A percentile compares a stretch with the other conserved stretches of the same genome.
Conservation (phyloP, 805 yeast species). For the Pichia deserticola region DNA sequence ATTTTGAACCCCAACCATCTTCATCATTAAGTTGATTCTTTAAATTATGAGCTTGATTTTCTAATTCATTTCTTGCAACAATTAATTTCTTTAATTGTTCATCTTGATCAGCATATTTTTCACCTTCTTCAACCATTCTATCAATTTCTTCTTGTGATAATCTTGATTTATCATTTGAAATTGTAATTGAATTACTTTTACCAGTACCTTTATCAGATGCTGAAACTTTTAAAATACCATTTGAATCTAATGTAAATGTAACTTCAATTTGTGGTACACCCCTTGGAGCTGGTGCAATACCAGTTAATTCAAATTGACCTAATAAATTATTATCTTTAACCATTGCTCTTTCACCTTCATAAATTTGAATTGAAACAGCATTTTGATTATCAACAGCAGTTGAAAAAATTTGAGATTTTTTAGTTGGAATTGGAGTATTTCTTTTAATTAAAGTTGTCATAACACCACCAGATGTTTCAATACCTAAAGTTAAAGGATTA, state of each 20-base stretch:
- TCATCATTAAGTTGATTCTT: constrained; percentile 53
- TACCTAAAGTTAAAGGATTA: constrained; percentile 90
- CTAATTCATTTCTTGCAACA: constrained; percentile 81
- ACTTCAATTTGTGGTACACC: constrained; percentile 90
- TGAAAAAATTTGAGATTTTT: constrained; percentile 90
- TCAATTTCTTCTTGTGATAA: constrained; percentile 90
- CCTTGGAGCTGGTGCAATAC: constrained; percentile 88
- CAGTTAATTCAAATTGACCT: constrained; percentile 80
- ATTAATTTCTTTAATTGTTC: constrained; percentile 74
- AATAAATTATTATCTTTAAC: constrained; percentile 88
- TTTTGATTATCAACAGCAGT: constrained; percentile 97
- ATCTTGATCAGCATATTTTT: constrained; percentile 89
- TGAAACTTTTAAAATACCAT: constrained; percentile 77
- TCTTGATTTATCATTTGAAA: constrained; percentile 92
- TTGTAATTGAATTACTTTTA: constrained; percentile 82
- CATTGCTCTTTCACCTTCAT: constrained; percentile 93
- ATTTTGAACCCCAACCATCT: constrained; percentile 62
- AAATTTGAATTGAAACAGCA: constrained; percentile 88
- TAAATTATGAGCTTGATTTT: constrained; percentile 79
- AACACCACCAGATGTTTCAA: constrained; percentile 95
- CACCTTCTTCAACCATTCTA: constrained; percentile 97
- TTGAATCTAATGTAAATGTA: constrained; percentile 80
- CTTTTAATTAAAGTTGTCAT: constrained; percentile 94
- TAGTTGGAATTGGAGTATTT: constrained; percentile 93
- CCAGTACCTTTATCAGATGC: constrained; percentile 95